Percentiles rank a stretch among this genome's conserved stretches.
Evolutionary conservation across 495 filamentous ascomycete species (phyloP).

Genomic region (Talaromyces nanjingensis): DNA sequence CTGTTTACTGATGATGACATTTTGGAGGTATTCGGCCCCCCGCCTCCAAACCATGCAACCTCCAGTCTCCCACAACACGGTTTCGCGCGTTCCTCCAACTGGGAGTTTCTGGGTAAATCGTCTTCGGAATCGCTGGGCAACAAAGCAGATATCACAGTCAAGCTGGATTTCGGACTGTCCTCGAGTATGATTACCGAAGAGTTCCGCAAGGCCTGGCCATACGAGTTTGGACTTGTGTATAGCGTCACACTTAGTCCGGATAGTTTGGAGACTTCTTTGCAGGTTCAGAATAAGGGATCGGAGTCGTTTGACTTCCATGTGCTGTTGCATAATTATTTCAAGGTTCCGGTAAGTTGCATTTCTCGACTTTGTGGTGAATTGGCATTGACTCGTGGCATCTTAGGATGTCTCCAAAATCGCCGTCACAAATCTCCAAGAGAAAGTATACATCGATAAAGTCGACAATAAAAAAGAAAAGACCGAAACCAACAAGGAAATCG

Average conservation of each 20-base stretch:
- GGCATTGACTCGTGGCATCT: slow-evolving; percentile 1
- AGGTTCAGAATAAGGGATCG: slow-evolving; percentile 73
- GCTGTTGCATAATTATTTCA: slow-evolving; percentile 85
- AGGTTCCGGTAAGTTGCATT: slow-evolving; percentile 57
- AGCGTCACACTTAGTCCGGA: slow-evolving; percentile 74
- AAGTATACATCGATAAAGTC: slow-evolving; percentile 77
- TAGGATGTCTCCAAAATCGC: slow-evolving; percentile 70
- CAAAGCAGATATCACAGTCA: slow-evolving; percentile 58
- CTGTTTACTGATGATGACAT: neutral
- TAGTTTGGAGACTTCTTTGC: slow-evolving; percentile 71
- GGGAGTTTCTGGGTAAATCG: slow-evolving; percentile 57
- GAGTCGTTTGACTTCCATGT: slow-evolving; percentile 84
- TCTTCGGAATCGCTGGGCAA: slow-evolving; percentile 57
- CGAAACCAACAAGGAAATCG: slow-evolving; percentile 45
- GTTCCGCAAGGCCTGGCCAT: slow-evolving; percentile 63
- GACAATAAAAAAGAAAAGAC: slow-evolving; percentile 50
- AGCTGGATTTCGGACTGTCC: slow-evolving; percentile 90
- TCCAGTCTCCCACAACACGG: slow-evolving; percentile 83
- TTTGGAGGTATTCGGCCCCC: slow-evolving; percentile 78
- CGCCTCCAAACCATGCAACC: slow-evolving; percentile 64
- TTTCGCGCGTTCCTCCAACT: slow-evolving; percentile 78
- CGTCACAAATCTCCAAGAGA: slow-evolving; percentile 64
- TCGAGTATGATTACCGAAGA: slow-evolving; percentile 59
- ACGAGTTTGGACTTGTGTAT: slow-evolving; percentile 85
- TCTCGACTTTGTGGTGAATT: neutral